Percentiles rank a stretch among this genome's conserved stretches.
Evolutionary conservation across 805 yeast species (phyloP).

Genomic region (Sungouiozyma intestinalis): DNA sequence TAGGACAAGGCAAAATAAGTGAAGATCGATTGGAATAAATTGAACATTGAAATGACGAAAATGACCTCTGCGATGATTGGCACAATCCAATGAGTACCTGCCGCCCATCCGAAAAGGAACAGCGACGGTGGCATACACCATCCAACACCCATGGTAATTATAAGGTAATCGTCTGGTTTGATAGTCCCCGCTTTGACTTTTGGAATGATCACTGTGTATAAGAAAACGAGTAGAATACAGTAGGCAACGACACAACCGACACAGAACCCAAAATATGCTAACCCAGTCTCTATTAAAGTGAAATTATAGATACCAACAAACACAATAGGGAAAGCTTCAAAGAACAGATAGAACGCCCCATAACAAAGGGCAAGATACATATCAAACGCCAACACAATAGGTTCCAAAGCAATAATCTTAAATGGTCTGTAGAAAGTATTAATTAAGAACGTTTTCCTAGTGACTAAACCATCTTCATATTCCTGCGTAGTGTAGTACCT

Average conservation of each 20-base stretch:
- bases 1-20: conserved; percentile 41
- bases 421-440: conserved; percentile 40
- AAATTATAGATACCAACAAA: conserved; percentile 37
- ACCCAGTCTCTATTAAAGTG: conserved; percentile 37
- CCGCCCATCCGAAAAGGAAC: conserved; percentile 43
- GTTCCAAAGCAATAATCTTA: conserved; percentile 41
- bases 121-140: conserved; percentile 34
- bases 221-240: conserved; percentile 16
- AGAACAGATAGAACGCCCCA: conserved; percentile 44
- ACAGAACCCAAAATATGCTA: conserved; percentile 36
- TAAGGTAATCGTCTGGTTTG: conserved; percentile 35
- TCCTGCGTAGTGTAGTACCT: conserved; percentile 35
- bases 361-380: conserved; percentile 42
- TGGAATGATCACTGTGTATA: conserved; percentile 22
- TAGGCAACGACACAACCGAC: conserved; percentile 38
- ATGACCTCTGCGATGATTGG: conserved; percentile 37
- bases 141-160: conserved; percentile 34
- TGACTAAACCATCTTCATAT: conserved; percentile 21
- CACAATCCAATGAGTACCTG: conserved; percentile 40
- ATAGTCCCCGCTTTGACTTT: conserved; percentile 21
- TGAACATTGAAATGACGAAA: conserved; percentile 32
- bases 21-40: conserved; percentile 42
- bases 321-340: conserved; percentile 54
- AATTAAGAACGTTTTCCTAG: conserved; percentile 12
- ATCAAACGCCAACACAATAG: conserved; percentile 45